A percentile compares a stretch with the other conserved stretches of the same genome.
Conservation (phyloP, 2,329 filamentous ascomycete genomes). For the Graphiopsis chlorocephala region DNA sequence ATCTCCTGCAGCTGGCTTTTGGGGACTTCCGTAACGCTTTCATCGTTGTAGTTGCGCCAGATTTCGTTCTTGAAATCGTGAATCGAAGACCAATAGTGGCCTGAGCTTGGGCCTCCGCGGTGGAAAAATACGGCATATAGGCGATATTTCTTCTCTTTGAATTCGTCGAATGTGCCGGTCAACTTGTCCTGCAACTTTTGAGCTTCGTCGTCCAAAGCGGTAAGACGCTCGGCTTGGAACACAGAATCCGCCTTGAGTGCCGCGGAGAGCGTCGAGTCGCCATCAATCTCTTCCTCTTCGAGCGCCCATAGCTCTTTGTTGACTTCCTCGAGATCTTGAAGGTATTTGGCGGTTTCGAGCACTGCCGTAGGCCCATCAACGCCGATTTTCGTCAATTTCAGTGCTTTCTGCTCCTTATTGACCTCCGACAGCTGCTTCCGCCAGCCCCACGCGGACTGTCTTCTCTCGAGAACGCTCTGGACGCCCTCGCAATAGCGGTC, state of each 20-base stretch:
- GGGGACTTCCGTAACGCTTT: conserved; percentile 66
- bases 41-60: conserved; percentile 96
- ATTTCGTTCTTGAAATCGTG: conserved; percentile 76
- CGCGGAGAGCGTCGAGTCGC: conserved; percentile 42
- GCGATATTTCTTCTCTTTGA: conserved; percentile 68
- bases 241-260: conserved; percentile 47
- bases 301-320: conserved; percentile 37
- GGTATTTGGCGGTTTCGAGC: conserved; percentile 38
- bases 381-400: conserved; percentile 22
- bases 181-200: conserved; percentile 49
- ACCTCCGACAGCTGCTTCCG: conserved; percentile 56
- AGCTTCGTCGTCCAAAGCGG: conserved; percentile 40
- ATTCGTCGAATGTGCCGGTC: conserved; percentile 59
- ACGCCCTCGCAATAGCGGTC: conserved; percentile 78
- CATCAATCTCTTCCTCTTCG: conserved; percentile 40
- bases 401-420: conserved; percentile 30
- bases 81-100: conserved; percentile 98
- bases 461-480: conserved; percentile 61
- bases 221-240: conserved; percentile 47
- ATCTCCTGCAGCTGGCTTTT: conserved; percentile 56
- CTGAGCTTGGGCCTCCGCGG: conserved; percentile 60
- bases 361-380: conserved; percentile 31
- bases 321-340: conserved; percentile 42
- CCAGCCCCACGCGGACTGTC: conserved; percentile 71
- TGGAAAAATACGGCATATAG: conserved; percentile 94